Percentiles rank a stretch among this genome's conserved stretches.
Evolutionary conservation across 371 early-diverging fungal species (phyloP).

Genomic region (Zancudomyces culisetae): DNA sequence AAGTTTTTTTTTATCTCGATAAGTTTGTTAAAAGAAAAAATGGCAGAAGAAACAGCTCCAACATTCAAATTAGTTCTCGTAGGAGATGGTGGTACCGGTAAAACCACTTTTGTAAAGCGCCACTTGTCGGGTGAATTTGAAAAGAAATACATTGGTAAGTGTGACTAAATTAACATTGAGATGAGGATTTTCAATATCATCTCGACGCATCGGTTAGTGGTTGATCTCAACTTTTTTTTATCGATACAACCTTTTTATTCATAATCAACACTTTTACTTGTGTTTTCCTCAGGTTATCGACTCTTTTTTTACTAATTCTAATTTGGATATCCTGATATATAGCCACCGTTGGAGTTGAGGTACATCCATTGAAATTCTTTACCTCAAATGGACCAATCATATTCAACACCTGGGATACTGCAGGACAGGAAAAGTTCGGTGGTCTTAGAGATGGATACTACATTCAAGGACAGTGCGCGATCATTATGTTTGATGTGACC

Average conservation of each 20-base stretch:
- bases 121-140: slow-evolving; percentile 99
- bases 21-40: no score
- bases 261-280: no score
- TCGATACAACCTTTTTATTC: no score
- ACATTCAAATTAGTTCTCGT: slow-evolving; percentile 82
- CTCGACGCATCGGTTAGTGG: no score
- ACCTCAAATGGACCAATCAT: slow-evolving; percentile 91
- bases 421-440: slow-evolving; percentile 99
- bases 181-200: no score
- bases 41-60: slow-evolving; percentile 27
- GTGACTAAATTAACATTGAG: no score
- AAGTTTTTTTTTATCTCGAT: no score
- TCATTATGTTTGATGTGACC: slow-evolving; percentile 99
- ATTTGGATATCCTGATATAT: no score
- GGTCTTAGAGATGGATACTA: slow-evolving; percentile 99
- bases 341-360: slow-evolving; percentile 99
- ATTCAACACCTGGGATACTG: slow-evolving; percentile 99
- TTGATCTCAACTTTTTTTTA: no score
- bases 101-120: slow-evolving; percentile 99
- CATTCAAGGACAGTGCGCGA: slow-evolving; percentile 98
- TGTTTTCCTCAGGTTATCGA: no score
- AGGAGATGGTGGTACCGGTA: slow-evolving; percentile 99
- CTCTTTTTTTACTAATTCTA: neutral
- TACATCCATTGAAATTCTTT: slow-evolving; percentile 91
- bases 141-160: slow-evolving; percentile 97